phyloP scores from a whole-genome alignment of 2,329 filamentous ascomycete genomes.

The Microcyclospora tardicrescens region DNA sequence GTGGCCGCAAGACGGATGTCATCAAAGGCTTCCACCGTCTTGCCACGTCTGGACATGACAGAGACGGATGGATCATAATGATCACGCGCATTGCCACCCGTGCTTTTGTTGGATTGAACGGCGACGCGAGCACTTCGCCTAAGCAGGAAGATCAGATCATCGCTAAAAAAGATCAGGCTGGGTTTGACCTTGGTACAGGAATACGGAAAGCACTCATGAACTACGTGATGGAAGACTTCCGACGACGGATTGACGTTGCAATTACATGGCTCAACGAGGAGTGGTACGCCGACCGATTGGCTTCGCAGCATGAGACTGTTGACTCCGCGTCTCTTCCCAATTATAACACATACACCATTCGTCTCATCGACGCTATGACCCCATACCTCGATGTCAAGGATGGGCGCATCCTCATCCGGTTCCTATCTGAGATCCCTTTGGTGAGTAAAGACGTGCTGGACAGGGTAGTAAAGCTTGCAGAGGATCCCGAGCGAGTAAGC shows the following conservation, averaged over 20 bases:
- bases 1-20: conserved; percentile 46
- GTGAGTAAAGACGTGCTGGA: conserved; percentile 59
- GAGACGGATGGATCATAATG: conserved; percentile 83
- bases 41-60: conserved; percentile 64
- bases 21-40: conserved; percentile 67
- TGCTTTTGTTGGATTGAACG: conserved; percentile 57
- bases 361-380: conserved; percentile 72
- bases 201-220: conserved; percentile 72
- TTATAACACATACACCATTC: conserved; percentile 18
- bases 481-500: conserved; percentile 50
- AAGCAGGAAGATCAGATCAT: conserved; percentile 25
- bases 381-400: conserved; percentile 87
- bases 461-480: conserved; percentile 52
- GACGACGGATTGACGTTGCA: conserved; percentile 74
- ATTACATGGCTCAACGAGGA: conserved; percentile 94
- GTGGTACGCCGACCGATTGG: conserved; percentile 80
- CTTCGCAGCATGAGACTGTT: not conserved
- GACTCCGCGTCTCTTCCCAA: conserved; percentile 4
- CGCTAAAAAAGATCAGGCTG: conserved; percentile 22
- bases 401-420: conserved; percentile 68
- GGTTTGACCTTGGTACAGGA: conserved; percentile 45
- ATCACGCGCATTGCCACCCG: conserved; percentile 76
- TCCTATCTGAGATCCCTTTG: conserved; percentile 80
- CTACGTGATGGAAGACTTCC: conserved; percentile 86
- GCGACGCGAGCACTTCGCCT: conserved; percentile 13